These are phyloP conservation scores for Meripilus lineatus DNA, from an alignment of 1,284 basidiomycete species.

Conservation along the genomic window DNA sequence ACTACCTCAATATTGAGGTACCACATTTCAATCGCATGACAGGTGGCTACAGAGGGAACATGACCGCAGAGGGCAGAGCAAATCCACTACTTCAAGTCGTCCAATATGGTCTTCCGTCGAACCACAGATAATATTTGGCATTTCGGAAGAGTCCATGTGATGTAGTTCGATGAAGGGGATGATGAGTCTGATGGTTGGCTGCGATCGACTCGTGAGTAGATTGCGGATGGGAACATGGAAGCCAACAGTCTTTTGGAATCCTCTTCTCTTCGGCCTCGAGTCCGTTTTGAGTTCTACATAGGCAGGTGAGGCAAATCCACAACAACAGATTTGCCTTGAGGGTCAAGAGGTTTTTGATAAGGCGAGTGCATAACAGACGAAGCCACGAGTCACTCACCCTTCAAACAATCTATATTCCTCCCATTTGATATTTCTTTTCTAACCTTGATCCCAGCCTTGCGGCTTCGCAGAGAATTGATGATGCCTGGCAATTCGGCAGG, in stretches of 20 bases:
- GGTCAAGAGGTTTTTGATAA: conserved; percentile 1
- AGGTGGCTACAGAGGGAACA: conserved; percentile 98
- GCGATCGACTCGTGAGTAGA: conserved; percentile 87
- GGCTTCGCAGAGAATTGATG: conserved; percentile 81
- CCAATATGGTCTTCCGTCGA: conserved; percentile 93
- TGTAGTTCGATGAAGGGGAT: conserved; percentile 76
- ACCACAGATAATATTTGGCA: conserved; percentile 91
- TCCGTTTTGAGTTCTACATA: conserved; percentile 88
- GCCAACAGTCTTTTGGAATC: conserved; percentile 73
- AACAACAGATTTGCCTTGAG: conserved; percentile 82
- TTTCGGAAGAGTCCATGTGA: conserved; percentile 78
- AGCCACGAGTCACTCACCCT: conserved; percentile 53
- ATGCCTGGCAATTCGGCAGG: conserved; percentile 74
- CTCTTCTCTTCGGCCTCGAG: conserved; percentile 70
- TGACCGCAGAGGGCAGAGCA: conserved; percentile 92
- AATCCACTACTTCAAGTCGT: conserved; percentile 90
- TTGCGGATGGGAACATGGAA: conserved; percentile 78
- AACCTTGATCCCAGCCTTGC: conserved; percentile 85
- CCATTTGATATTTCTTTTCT: conserved; percentile 89
- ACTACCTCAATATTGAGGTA: conserved; percentile 89
- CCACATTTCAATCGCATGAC: conserved; percentile 95
- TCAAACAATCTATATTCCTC: conserved; percentile 97
- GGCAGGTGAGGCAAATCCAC: conserved; percentile 87
- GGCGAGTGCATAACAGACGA: conserved; percentile 1
- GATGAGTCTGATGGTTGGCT: conserved; percentile 64